Conservation (phyloP, 2,329 filamentous ascomycete species). For the Cytospora mali region DNA sequence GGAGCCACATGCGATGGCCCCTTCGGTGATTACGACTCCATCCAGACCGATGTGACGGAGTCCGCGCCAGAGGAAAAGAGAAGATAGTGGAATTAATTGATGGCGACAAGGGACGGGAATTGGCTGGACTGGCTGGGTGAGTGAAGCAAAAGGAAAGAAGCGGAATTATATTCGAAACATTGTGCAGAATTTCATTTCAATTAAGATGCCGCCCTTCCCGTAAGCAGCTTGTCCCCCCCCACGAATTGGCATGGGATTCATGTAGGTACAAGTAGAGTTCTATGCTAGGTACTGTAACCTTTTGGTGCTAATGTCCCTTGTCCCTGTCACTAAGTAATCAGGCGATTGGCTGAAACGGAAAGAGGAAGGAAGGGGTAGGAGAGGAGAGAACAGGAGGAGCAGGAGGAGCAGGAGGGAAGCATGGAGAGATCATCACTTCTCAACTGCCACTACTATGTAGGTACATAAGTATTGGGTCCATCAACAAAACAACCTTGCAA, state of each 20-base stretch:
- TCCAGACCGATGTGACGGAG: constrained; percentile 14
- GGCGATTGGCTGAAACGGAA: constrained; percentile 18
- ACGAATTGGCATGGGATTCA: neutral
- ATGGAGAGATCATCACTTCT: neutral
- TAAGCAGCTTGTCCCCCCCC: neutral
- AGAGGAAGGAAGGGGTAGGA: neutral
- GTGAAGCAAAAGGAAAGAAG: constrained; percentile 9
- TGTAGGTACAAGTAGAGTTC: neutral
- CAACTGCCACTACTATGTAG: neutral
- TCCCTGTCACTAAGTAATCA: constrained; percentile 13
- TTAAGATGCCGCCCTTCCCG: neutral
- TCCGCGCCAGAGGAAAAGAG: constrained; percentile 1
- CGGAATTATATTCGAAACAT: constrained; percentile 20
- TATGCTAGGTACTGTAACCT: neutral
- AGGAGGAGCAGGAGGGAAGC: too few species aligned
- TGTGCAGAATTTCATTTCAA: constrained; percentile 16
- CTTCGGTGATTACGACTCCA: constrained; percentile 27
- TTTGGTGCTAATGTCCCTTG: constrained; percentile 1
- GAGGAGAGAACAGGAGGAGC: neutral
- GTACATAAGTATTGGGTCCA: neutral
- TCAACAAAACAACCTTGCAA: neutral
- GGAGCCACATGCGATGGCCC: constrained; percentile 18
- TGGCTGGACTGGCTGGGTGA: too few species aligned
- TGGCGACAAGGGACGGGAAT: neutral
- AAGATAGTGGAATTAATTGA: neutral